Conservation (phyloP, 2,329 filamentous ascomycete species). For the Cordyceps pruinosa region DNA sequence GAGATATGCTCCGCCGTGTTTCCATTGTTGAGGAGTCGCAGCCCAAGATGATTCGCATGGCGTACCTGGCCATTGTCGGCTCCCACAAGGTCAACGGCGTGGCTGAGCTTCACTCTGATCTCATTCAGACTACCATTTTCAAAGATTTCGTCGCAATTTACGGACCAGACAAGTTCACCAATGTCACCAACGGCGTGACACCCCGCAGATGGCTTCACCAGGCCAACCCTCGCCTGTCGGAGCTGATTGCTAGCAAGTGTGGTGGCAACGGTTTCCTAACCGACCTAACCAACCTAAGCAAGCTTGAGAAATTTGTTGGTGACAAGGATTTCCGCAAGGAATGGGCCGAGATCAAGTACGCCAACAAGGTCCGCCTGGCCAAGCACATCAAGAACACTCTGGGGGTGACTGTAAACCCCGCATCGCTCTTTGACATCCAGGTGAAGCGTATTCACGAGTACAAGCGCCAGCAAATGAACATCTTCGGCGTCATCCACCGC, state of each 20-base stretch:
- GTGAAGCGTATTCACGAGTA: slow-evolving; percentile 99
- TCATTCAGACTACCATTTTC: slow-evolving; percentile 99
- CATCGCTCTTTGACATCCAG: slow-evolving; percentile 89
- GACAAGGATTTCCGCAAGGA: slow-evolving; percentile 89
- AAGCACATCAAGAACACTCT: slow-evolving; percentile 82
- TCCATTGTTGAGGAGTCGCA: slow-evolving; percentile 97
- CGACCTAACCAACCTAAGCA: slow-evolving; percentile 78
- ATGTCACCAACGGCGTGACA: slow-evolving; percentile 97
- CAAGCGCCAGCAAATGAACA: slow-evolving; percentile 98
- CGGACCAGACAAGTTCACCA: slow-evolving; percentile 94
- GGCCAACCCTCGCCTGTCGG: slow-evolving; percentile 86
- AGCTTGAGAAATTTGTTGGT: slow-evolving; percentile 75
- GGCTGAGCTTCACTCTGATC: slow-evolving; percentile 91
- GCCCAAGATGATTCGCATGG: slow-evolving; percentile 98
- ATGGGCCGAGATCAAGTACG: slow-evolving; percentile 94
- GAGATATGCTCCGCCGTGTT: slow-evolving; percentile 77
- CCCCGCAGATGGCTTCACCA: slow-evolving; percentile 95
- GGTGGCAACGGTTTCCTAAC: slow-evolving; percentile 81
- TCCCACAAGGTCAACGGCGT: slow-evolving; percentile 99
- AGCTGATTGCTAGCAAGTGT: slow-evolving; percentile 84
- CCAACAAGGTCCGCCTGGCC: slow-evolving; percentile 88
- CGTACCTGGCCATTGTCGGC: slow-evolving; percentile 86
- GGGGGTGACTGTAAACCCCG: slow-evolving; percentile 76
- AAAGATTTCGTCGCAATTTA: slow-evolving; percentile 96
- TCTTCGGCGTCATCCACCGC: slow-evolving; percentile 93